Base-by-base conservation (phyloP, 1,284 basidiomycete species). In the Ceratobasidium sp. region DNA sequence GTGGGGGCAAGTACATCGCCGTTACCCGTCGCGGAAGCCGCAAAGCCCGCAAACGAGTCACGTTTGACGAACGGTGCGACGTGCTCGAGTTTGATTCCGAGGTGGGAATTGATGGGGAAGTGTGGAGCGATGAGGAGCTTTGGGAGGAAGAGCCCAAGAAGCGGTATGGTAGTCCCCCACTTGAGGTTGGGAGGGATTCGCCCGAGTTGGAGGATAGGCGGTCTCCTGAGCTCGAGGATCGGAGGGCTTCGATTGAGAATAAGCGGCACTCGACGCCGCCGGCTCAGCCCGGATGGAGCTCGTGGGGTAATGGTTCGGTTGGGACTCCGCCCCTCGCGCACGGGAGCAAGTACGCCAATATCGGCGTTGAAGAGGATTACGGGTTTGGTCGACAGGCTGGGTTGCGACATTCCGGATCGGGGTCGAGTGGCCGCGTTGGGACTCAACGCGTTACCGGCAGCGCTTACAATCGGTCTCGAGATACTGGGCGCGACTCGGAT, bases 61-160 rank as follows among this genome's bases (percentile, higher is more conserved):
- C 89, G 0, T 97, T 94, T 74, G 86, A 93, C 77, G 87, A 91
- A 73, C 84, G 87, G 7, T 93, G 92, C 73, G 93, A 96, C 73
- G 93, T 97, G 29, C 82, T 96, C 69, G 94, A 96, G 77, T 94
- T 93, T 76, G 89, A 92, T 70, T 79, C 83, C 17, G 86, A 88
- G 49, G 85, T 76, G 3, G 68, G 54, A 20, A 58, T 68, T 20
- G 80, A 81, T 25, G 79, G 78, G 43, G 78, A 79, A 29, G 77
- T 80, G 32, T 78, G 60, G 60, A 65, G 60, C 38, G 81, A 81
- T 32, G 87, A 86, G 49, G 60, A 65, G 25, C 83, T 84, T 13
- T 77, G 76, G 5, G 79, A 75, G 12, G 77, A 79, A 55, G 77
- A 75, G 17, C 77, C 75, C 43, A 75, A 75, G 72, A 62, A 20